phyloP scores from a whole-genome alignment of 192 early-diverging fungal species.

The Backusella mclennaniae region DNA sequence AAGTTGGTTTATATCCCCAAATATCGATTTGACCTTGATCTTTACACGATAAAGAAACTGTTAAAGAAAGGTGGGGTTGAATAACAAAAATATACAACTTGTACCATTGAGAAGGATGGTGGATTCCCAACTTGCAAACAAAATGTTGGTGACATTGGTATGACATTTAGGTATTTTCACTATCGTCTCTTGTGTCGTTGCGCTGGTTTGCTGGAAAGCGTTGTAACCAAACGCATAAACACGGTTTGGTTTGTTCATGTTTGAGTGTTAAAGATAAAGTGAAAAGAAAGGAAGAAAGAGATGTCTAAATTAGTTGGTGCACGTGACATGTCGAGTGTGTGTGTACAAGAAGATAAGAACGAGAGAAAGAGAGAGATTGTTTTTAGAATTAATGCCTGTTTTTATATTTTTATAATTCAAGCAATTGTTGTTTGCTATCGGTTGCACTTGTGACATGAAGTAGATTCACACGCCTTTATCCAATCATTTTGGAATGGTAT shows the following conservation, averaged over 20 bases:
- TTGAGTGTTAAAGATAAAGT: neutral
- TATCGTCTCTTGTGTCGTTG: neutral
- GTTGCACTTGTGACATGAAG: too few species aligned
- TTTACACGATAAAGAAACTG: neutral
- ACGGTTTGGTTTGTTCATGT: neutral
- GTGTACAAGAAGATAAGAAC: too few species aligned
- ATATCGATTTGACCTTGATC: neutral
- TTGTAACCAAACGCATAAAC: constrained; percentile 15
- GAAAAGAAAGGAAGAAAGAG: neutral
- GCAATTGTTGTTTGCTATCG: too few species aligned
- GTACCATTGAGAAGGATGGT: constrained; percentile 4
- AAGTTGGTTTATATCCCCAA: constrained; percentile 13
- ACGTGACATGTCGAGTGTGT: neutral
- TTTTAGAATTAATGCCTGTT: too few species aligned
- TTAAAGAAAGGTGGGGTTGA: neutral
- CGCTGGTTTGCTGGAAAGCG: neutral
- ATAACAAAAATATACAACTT: neutral
- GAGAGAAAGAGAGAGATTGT: too few species aligned
- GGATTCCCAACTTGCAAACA: constrained; percentile 16
- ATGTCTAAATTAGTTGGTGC: neutral
- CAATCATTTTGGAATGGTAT: too few species aligned
- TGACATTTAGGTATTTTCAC: neutral
- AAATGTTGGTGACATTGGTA: neutral
- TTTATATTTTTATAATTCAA: too few species aligned
- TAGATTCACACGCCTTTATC: too few species aligned